Percentiles rank a stretch among this genome's conserved stretches.
These are phyloP conservation scores for Evansstolkia leycettana DNA, from an alignment of 495 filamentous ascomycete genomes.

Conservation along the genomic window DNA sequence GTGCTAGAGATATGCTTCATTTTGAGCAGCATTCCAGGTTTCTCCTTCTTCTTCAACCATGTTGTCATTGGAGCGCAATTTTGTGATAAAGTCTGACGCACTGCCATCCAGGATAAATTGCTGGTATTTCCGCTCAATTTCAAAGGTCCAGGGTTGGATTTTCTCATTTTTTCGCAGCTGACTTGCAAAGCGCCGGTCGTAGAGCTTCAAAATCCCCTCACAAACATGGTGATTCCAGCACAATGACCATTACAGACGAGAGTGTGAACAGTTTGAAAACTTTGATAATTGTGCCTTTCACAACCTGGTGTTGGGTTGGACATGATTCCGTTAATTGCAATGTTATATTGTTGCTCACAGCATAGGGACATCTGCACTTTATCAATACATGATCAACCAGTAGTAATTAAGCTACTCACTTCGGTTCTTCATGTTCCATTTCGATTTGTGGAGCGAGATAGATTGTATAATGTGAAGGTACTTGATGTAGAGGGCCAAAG, in stretches of 20 bases:
- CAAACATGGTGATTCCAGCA: conserved; percentile 5
- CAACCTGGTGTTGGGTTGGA: conserved; percentile 3
- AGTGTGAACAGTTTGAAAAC: conserved; percentile 17
- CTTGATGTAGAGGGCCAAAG: no score
- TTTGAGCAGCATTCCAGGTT: conserved; percentile 9
- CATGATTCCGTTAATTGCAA: no score
- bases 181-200: conserved; percentile 19
- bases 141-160: conserved; percentile 6
- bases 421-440: background rate
- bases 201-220: conserved; percentile 14
- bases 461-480: no score
- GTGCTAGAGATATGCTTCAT: conserved; percentile 11
- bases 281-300: conserved; percentile 2
- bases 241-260: conserved; percentile 13
- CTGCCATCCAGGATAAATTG: conserved; percentile 10
- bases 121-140: conserved; percentile 10
- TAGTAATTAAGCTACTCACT: background rate
- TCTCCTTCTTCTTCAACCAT: conserved; percentile 1
- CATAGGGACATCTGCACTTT: conserved; percentile 9
- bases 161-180: conserved; percentile 12
- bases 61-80: conserved; percentile 2
- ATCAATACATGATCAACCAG: background rate
- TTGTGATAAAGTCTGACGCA: conserved; percentile 6
- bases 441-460: no score
- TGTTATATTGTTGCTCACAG: conserved; percentile 6